These are phyloP conservation scores for Pseudotulostoma volvatum DNA, from an alignment of 495 filamentous ascomycete species.

Conservation along the genomic window DNA sequence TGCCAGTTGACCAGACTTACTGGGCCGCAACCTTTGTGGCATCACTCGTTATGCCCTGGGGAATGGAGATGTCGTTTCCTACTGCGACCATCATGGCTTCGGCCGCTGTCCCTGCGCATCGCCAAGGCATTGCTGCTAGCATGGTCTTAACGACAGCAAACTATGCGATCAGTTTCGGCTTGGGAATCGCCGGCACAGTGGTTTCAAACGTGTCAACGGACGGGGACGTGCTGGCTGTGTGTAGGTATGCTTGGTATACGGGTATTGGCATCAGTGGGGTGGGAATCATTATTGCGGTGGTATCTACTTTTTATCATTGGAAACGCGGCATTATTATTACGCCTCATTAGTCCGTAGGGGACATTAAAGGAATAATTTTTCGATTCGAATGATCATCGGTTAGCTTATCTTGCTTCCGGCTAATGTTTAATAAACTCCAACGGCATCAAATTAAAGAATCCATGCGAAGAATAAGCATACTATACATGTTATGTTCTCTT, in stretches of 20 bases:
- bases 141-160: slow-evolving; percentile 28
- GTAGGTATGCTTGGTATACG: slow-evolving; percentile 19
- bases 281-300: too few species aligned
- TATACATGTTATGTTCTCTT: too few species aligned
- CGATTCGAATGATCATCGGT: too few species aligned
- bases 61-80: slow-evolving; percentile 36
- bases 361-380: too few species aligned
- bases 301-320: too few species aligned
- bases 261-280: slow-evolving; percentile 16
- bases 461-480: too few species aligned
- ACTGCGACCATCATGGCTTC: slow-evolving; percentile 27
- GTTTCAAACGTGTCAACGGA: slow-evolving; percentile 22
- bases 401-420: too few species aligned
- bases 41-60: slow-evolving; percentile 24
- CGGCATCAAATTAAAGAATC: too few species aligned
- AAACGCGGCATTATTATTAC: too few species aligned
- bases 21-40: slow-evolving; percentile 25
- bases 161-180: slow-evolving; percentile 29
- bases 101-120: slow-evolving; percentile 19
- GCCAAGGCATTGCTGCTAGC: slow-evolving; percentile 29
- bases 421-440: too few species aligned
- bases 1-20: slow-evolving; percentile 13
- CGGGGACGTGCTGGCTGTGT: slow-evolving; percentile 19
- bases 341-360: too few species aligned
- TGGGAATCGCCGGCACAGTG: slow-evolving; percentile 31